A percentile compares a stretch with the other conserved stretches of the same genome.
Conservation (phyloP, 140 eudicot species). For the Ambrosia hybrid region DNA sequence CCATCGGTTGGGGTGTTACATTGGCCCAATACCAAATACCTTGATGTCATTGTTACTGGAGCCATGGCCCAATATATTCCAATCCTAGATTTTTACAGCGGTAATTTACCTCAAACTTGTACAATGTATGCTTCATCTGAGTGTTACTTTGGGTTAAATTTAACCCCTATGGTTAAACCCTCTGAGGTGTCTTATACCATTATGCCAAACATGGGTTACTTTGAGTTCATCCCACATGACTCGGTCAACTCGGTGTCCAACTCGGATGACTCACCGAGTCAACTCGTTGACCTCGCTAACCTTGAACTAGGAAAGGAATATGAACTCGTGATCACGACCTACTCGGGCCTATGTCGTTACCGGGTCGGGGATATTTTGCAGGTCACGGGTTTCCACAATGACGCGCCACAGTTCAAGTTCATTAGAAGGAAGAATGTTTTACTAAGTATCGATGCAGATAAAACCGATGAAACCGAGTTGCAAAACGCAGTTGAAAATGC, state of each 20-base stretch:
- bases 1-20: too few species aligned
- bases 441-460: constrained; percentile 55
- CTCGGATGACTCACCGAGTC: constrained; percentile 27
- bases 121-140: constrained; percentile 65
- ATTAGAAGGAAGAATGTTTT: constrained; percentile 54
- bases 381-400: constrained; percentile 54
- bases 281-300: constrained; percentile 49
- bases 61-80: constrained; percentile 70
- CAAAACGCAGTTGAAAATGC: constrained; percentile 53
- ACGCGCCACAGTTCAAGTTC: constrained; percentile 60
- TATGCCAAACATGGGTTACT: constrained; percentile 67
- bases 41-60: constrained; percentile 60
- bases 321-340: constrained; percentile 53
- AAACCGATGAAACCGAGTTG: constrained; percentile 59
- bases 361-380: constrained; percentile 61
- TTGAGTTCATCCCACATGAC: constrained; percentile 57
- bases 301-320: constrained; percentile 59
- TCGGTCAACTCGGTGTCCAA: constrained; percentile 22
- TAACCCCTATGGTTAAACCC: constrained; percentile 57
- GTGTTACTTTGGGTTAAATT: constrained; percentile 57
- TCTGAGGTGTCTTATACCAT: constrained; percentile 58
- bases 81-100: constrained; percentile 49
- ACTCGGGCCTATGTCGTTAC: constrained; percentile 58
- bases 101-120: constrained; percentile 45
- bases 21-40: constrained; percentile 52